phyloP scores from a whole-genome alignment of 805 yeast genomes.

The Monosporozyma aquatica region DNA sequence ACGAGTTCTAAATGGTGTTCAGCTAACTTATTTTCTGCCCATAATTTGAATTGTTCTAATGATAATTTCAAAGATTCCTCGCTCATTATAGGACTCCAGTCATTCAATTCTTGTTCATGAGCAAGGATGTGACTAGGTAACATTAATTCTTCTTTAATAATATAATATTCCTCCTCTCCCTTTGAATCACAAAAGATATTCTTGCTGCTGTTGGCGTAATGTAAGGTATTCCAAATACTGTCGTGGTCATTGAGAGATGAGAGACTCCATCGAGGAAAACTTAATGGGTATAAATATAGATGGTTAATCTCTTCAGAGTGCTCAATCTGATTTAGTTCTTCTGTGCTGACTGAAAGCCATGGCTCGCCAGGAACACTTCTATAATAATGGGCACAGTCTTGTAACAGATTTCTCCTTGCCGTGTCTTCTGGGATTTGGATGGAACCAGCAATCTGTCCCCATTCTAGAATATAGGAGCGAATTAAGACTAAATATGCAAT shows the following conservation, averaged over 20 bases:
- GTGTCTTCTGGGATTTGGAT: conserved; percentile 10
- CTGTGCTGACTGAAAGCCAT: conserved; percentile 6
- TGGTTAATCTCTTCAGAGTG: conserved; percentile 14
- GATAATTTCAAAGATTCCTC: conserved; percentile 1
- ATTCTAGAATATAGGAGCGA: conserved; percentile 48
- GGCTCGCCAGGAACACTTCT: conserved; percentile 13
- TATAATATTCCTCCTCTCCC: no score
- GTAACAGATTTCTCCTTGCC: conserved; percentile 14
- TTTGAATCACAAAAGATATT: no score
- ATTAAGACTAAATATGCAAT: conserved; percentile 68
- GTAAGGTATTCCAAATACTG: no score
- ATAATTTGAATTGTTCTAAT: not conserved
- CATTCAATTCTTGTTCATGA: not conserved
- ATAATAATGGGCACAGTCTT: conserved; percentile 25
- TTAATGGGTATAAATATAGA: conserved; percentile 24
- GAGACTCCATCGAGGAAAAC: conserved; percentile 12
- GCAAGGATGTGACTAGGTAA: conserved; percentile 7
- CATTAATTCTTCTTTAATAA: conserved; percentile 16
- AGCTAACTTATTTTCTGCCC: conserved; percentile 33
- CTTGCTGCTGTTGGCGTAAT: no score
- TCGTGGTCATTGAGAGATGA: conserved; percentile 8
- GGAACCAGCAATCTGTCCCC: conserved; percentile 25
- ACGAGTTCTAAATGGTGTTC: conserved; percentile 40
- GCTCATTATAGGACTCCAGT: not conserved
- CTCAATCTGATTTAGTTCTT: conserved; percentile 7